phyloP scores from a whole-genome alignment of 768 basidiomycete genomes.

The Hericium coralloides region DNA sequence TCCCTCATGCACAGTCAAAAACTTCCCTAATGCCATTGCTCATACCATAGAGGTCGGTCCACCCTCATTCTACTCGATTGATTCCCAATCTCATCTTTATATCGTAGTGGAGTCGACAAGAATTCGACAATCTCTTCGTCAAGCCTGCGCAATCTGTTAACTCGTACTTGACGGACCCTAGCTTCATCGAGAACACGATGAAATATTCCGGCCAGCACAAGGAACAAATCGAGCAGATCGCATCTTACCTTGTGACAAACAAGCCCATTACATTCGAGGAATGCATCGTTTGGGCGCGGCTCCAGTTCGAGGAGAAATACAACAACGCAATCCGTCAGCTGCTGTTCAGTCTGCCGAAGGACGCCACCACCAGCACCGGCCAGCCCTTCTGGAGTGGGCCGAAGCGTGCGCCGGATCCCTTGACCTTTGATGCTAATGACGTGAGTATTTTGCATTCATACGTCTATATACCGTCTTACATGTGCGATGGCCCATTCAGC shows the following conservation, averaged over 20 bases:
- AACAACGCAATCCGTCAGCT: conserved; percentile 90
- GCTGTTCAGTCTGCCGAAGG: conserved; percentile 89
- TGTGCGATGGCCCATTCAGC: conserved; percentile 32
- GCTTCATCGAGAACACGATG: conserved; percentile 84
- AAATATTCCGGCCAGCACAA: conserved; percentile 89
- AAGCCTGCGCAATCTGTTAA: conserved; percentile 93
- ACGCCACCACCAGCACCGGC: conserved; percentile 82
- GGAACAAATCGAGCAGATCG: conserved; percentile 82
- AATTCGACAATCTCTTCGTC: conserved; percentile 89
- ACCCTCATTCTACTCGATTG: not conserved
- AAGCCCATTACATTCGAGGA: conserved; percentile 95
- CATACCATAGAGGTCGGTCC: conserved; percentile 89
- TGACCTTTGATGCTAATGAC: conserved; percentile 79
- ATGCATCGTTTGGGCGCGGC: conserved; percentile 93
- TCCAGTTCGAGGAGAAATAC: conserved; percentile 92
- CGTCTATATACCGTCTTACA: not conserved
- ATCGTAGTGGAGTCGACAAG: conserved; percentile 81
- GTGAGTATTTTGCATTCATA: conserved; percentile 36
- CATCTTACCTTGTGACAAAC: conserved; percentile 82
- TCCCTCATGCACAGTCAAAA: conserved; percentile 96
- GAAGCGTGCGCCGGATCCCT: conserved; percentile 90
- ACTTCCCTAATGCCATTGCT: conserved; percentile 95
- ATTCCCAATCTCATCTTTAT: conserved; percentile 6
- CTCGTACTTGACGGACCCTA: conserved; percentile 92
- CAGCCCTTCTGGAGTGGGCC: conserved; percentile 99